phyloP scores from a whole-genome alignment of 306 rosid species.

The Prosopis cineraria region DNA sequence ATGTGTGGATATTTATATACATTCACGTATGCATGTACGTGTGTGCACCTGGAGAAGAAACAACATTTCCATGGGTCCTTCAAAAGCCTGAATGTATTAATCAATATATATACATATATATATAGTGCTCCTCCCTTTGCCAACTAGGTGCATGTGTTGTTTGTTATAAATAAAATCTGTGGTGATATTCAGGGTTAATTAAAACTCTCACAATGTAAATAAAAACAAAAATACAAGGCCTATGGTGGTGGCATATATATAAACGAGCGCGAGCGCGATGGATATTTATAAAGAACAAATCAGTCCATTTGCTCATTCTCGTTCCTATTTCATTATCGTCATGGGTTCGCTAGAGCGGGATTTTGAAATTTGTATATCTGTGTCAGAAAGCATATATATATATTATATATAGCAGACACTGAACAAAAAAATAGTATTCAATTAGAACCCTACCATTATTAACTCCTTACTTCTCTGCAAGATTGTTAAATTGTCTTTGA shows the following conservation, averaged over 20 bases:
- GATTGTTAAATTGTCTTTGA: too few relatives aligned
- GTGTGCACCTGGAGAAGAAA: background rate
- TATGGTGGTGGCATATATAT: background rate
- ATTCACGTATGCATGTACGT: background rate
- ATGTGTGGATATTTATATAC: background rate
- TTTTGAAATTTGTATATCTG: too few relatives aligned
- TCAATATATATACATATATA: background rate
- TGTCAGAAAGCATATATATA: too few relatives aligned
- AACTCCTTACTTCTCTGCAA: too few relatives aligned
- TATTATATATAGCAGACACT: too few relatives aligned
- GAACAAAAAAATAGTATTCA: too few relatives aligned
- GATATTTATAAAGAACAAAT: background rate
- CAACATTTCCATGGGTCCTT: background rate
- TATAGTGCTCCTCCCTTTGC: background rate
- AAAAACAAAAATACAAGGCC: background rate
- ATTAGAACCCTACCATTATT: too few relatives aligned
- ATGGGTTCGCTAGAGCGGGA: too few relatives aligned
- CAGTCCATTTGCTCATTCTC: background rate
- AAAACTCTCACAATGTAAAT: background rate
- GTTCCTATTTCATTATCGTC: background rate
- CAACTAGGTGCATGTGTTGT: background rate
- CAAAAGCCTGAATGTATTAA: background rate
- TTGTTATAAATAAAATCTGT: background rate
- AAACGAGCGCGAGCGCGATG: too few relatives aligned
- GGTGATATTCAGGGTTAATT: background rate